phyloP scores from a whole-genome alignment of 306 rosid genomes.

The Delonix regia region DNA sequence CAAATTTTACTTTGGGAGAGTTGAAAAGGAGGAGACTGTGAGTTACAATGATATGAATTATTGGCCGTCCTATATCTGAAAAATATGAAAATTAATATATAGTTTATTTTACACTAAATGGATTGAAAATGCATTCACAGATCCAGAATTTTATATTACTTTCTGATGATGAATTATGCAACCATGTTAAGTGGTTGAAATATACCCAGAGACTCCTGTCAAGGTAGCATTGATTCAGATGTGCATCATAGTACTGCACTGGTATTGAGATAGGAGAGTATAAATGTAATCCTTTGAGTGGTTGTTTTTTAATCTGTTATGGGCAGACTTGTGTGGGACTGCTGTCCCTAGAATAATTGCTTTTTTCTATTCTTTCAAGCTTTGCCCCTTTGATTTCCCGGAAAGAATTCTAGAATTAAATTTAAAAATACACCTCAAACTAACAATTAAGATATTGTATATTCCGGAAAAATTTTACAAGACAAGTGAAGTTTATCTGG shows the following conservation, averaged over 20 bases:
- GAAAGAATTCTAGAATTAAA: not conserved
- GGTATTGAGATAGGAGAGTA: not conserved
- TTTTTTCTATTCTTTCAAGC: not conserved
- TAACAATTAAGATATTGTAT: not conserved
- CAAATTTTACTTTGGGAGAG: not conserved
- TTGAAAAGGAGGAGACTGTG: not conserved
- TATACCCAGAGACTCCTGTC: not conserved
- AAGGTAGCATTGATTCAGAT: not conserved
- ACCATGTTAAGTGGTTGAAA: not conserved
- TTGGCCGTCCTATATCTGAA: not conserved
- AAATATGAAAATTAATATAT: not conserved
- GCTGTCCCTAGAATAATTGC: not conserved
- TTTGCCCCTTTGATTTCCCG: not conserved
- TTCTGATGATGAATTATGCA: not conserved
- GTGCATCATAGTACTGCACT: not conserved
- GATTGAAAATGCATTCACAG: not conserved
- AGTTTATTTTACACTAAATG: not conserved
- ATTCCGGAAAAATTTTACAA: not conserved
- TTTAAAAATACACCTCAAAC: not conserved
- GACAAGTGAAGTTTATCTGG: not conserved
- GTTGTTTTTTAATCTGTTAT: not conserved
- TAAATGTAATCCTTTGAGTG: not conserved
- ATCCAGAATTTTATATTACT: not conserved
- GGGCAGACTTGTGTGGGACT: not conserved
- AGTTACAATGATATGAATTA: not conserved